Conservation (phyloP, 768 basidiomycete genomes). For the Kwoniella europaea region DNA sequence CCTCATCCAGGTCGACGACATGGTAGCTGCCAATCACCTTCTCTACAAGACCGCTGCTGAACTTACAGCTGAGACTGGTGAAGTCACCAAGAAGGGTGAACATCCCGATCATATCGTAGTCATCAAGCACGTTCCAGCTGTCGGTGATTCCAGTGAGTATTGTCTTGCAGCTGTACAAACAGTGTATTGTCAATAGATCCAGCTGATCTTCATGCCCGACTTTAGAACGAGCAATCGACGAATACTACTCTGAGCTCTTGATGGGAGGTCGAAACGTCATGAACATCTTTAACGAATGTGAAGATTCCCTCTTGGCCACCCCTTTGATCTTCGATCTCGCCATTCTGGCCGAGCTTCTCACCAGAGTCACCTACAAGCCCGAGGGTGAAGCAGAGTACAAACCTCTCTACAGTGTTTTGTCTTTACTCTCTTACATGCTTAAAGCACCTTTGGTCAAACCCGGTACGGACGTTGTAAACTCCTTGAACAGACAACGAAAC, state of each 20-base stretch:
- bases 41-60: conserved; percentile 75
- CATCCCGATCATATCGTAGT: conserved; percentile 97
- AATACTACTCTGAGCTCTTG: conserved; percentile 98
- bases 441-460: conserved; percentile 94
- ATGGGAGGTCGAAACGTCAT: conserved; percentile 95
- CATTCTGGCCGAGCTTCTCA: conserved; percentile 91
- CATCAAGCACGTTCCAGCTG: conserved; percentile 95
- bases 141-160: conserved; percentile 77
- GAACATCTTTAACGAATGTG: conserved; percentile 88
- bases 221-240: conserved; percentile 78
- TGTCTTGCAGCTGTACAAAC: neutral
- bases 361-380: conserved; percentile 84
- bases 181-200: neutral
- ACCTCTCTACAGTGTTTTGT: conserved; percentile 87
- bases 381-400: conserved; percentile 66
- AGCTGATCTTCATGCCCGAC: neutral
- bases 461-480: conserved; percentile 93
- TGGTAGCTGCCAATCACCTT: conserved; percentile 88
- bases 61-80: conserved; percentile 63
- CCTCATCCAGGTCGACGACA: conserved; percentile 69
- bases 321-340: conserved; percentile 92
- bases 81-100: conserved; percentile 72
- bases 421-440: conserved; percentile 93
- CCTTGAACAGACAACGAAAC: conserved; percentile 89
- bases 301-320: conserved; percentile 95